Percentiles rank a stretch among this genome's conserved stretches.
These are phyloP conservation scores for Tulasnella sp. DNA, from an alignment of 768 basidiomycete species.

Conservation along the genomic window DNA sequence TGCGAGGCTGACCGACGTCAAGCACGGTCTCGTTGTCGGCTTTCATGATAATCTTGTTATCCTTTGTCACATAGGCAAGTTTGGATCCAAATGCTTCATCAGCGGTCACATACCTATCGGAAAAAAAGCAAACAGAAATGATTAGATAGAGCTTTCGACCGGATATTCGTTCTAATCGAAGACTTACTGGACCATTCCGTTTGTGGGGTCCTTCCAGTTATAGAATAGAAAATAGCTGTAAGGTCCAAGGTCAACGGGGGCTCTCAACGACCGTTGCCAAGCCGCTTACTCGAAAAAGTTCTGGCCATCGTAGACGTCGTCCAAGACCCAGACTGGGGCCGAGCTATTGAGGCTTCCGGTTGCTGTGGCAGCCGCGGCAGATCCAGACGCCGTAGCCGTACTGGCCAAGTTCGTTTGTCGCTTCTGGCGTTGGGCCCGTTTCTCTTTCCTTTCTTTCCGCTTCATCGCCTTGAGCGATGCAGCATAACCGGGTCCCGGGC, in stretches of 20 bases:
- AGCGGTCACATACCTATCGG: conserved; percentile 26
- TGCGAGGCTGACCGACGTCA: conserved; percentile 17
- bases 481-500: conserved; percentile 21
- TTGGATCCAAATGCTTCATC: neutral
- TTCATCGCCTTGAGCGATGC: neutral
- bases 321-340: conserved; percentile 23
- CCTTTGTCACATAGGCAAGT: conserved; percentile 26
- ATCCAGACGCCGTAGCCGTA: conserved; percentile 5
- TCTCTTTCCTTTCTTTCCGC: neutral
- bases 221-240: conserved; percentile 26
- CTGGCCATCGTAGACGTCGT: conserved; percentile 22
- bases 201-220: conserved; percentile 27
- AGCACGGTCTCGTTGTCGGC: conserved; percentile 28
- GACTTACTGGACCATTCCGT: conserved; percentile 29
- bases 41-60: conserved; percentile 27
- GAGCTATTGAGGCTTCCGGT: neutral
- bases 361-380: conserved; percentile 1
- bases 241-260: neutral
- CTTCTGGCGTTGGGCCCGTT: conserved; percentile 9
- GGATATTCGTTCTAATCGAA: neutral
- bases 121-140: neutral
- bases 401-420: conserved; percentile 14
- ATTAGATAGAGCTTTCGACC: neutral
- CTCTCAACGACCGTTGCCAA: neutral
- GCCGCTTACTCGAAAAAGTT: conserved; percentile 29